Evolutionary conservation across 345 rosid species (phyloP).

Genomic region (Geranium brycei): DNA sequence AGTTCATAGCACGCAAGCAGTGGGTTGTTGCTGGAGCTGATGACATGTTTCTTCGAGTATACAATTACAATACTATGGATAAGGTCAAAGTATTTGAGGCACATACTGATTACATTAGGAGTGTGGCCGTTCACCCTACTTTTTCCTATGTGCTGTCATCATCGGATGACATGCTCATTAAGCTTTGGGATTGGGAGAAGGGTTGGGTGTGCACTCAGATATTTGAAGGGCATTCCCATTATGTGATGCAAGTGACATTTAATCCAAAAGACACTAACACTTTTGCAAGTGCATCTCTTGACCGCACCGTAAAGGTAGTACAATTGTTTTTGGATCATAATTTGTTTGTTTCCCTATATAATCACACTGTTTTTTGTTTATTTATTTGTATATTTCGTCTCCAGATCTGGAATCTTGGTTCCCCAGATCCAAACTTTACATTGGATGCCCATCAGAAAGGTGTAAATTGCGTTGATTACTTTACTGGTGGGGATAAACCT

Average conservation of each 20-base stretch:
- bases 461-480: conserved; percentile 74
- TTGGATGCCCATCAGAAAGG: conserved; percentile 83
- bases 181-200: conserved; percentile 89
- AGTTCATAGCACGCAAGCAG: conserved; percentile 20
- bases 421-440: conserved; percentile 58
- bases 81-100: conserved; percentile 37
- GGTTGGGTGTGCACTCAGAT: conserved; percentile 61
- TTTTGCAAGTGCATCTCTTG: conserved; percentile 36
- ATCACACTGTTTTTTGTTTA: too few relatives aligned
- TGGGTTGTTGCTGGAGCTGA: conserved; percentile 48
- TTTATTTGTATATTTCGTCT: not conserved
- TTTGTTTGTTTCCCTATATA: conserved; percentile 3
- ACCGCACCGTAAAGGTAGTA: conserved; percentile 53
- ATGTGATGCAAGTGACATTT: conserved; percentile 82
- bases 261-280: conserved; percentile 67
- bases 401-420: conserved; percentile 87
- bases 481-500: conserved; percentile 55
- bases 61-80: conserved; percentile 64
- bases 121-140: conserved; percentile 65
- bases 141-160: conserved; percentile 56
- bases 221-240: conserved; percentile 81
- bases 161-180: conserved; percentile 33
- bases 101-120: conserved; percentile 71
- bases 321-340: not conserved
- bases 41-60: conserved; percentile 70